Evolutionary conservation across 2,329 filamentous ascomycete species (phyloP), one percentile per base, ranked within the genome.

Genomic region (Bipolaris bicolor): DNA sequence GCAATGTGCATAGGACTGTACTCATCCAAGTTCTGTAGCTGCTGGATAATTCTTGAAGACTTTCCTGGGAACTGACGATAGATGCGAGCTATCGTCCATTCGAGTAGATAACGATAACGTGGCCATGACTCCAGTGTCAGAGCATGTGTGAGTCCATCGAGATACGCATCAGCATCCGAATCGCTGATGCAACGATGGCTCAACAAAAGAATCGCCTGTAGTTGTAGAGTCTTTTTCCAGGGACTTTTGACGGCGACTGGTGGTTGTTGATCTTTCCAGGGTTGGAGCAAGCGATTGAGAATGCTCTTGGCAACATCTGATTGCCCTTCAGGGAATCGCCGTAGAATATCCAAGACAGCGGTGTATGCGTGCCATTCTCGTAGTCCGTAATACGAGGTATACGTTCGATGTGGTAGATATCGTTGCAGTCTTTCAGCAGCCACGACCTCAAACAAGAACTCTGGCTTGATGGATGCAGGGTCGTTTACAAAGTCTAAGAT

Each of bases 181-280:
- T 69, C 62, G 7, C 40, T 40, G 1, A 78, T 55, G 33, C 72
- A 74, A 29, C 74, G 72, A 52, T 82, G 78, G 7, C 67, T 66
- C 15, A 81, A 73, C 0, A 82, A 53, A 1, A 83, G 64, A 67
- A 82, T 75, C 16, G 76, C 70, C 52, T 83, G 80, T 9, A 82
- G 66, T 55, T 83, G 81, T n/a, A 80, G 59, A 0, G 77, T 75
- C n/a, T 76, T 74, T 61, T 83, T 83, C 79, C 79, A 83, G 45
- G 77, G 76, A 57, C 72, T 78, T 37, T 81, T 77, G 34, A 79
- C 77, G 3, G 78, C 78, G 9, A 78, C 68, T 3, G 80, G 77
- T 10, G 70, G 61, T 58, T 76, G 78, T 57, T 83, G 81, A 11
- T 65, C 63, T 18, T 66, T 64, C 80, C 81, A 83, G 9, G 76